Evolutionary conservation across 148 eudicot genomes (phyloP), one percentile per base, ranked within the genome.

Genomic region (Rhododendron griersonianum): DNA sequence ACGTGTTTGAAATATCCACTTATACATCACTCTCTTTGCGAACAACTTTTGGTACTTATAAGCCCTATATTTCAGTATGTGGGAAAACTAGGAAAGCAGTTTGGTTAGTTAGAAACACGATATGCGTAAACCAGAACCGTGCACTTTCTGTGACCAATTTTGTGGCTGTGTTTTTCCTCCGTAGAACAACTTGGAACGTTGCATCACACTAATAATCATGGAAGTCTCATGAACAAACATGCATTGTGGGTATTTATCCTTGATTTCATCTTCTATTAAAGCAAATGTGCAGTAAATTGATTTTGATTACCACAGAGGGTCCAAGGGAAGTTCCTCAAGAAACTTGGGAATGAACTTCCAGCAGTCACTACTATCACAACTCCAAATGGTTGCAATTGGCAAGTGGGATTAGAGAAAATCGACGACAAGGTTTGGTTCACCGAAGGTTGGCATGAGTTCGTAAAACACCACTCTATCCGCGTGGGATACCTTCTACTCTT

Each of bases 371-470:
- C 57, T 57, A 87, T 93, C 14, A 84, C 79, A 11, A 86, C 86
- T 85, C 93, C 95, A 4, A 84, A 88, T 59, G 91, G 92, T 48
- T 88, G 89, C 73, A 84, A 75, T 7, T 89, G 88, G 88, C 67
- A 82, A 10, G 94, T 92, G 76, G 28, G 89, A 14, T 55, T 82
- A 75, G 83, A 59, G 85, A 89, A 82, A 88, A 82, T 83, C 5
- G 88, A 55, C 18, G 87, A 67, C 45, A 71, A 78, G 57, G 21
- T 92, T n/a, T 89, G 94, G 89, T 83, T 93, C 51, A 33, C 30
- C 14, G 48, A 92, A 41, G 94, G 93, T 50, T 91, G 91, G 90
- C 78, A 88, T 14, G 88, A 92, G 0, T 93, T 93, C 65, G 74
- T 89, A 44, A 78, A 89, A 28, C 82, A 86, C 61, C 90, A 87